Base-by-base conservation (phyloP, 768 basidiomycete genomes). In the Amanita rimosa region DNA sequence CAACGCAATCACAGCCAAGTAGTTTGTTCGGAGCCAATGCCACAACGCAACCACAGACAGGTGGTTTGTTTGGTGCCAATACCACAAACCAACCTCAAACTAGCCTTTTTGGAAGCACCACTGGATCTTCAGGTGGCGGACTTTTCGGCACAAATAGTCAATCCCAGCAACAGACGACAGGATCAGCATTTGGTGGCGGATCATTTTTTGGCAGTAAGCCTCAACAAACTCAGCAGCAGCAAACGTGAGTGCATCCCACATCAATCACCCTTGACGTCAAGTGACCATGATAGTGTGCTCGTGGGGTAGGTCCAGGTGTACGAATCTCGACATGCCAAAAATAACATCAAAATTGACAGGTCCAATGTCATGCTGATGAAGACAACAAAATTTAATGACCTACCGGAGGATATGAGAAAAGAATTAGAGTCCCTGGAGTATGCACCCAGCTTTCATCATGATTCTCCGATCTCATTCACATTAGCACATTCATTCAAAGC, bases 301-400 rank as follows among this genome's bases (percentile, higher is more conserved):
- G 37, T 13, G 9, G 35, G 34, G 45, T 46, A 46, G 21, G 45
- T 46, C 3, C 36, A 13, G 16, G 39, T 26, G 17, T 19, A 31
- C 36, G 13, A 31, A 10, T 7, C 11, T 24, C 11, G 9, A 8
- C 29, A 14, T 39, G 13, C 33, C 14, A 14, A 19, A 35, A 37
- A 17, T 46, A 43, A 27, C 26, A 10, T 26, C 10, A 19, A 9
- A 1, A 13, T 6, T 13, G 24, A 24, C 46, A 27, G 44, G 14
- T 46, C 19, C 35, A 44, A 36, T 33, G 22, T 52, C 4, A 35
- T 49, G 14, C 19, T 39, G 2, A 43, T 41, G 4, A 76, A 73
- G 58, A 64, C 70, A 0, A 86, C 85, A 0, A 90, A 87, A 58
- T 91, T 88, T 63, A 91, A 90, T 47, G 88, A 91, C 59, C 64